Percentiles rank a stretch among this genome's conserved stretches.
phyloP scores from a whole-genome alignment of 257 asterid genomes.

The Nicotiana benthamiana region DNA sequence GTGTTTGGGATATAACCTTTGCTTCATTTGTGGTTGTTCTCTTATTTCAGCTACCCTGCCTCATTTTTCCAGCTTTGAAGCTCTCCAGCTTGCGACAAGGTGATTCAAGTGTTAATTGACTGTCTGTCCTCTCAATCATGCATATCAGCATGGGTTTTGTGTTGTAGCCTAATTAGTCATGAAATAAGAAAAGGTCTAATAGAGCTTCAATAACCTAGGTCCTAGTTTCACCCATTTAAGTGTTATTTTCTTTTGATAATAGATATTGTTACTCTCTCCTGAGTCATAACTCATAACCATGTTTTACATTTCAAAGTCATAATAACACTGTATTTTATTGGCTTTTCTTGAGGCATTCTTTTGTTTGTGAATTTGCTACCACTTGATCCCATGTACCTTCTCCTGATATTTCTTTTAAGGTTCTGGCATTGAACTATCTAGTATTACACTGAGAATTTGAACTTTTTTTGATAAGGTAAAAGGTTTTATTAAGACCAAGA shows the following conservation, averaged over 20 bases:
- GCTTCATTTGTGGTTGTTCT: slow-evolving; percentile 7
- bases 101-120: slow-evolving; percentile 5
- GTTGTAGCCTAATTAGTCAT: neutral
- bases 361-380: neutral
- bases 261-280: neutral
- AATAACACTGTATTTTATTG: too few species aligned
- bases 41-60: slow-evolving; percentile 43
- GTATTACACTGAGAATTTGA: neutral
- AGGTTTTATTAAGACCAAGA: too few species aligned
- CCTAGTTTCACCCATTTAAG: neutral
- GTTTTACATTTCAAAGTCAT: too few species aligned
- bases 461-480: too few species aligned
- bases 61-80: slow-evolving; percentile 43
- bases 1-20: slow-evolving; percentile 4
- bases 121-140: neutral
- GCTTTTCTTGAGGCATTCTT: neutral
- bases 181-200: neutral
- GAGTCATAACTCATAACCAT: neutral
- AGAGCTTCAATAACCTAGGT: neutral
- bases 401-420: neutral
- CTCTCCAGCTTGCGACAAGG: slow-evolving; percentile 59
- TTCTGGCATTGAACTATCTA: neutral
- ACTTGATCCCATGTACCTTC: neutral
- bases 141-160: neutral
- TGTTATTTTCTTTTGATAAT: neutral